A percentile compares a stretch with the other conserved stretches of the same genome.
Conservation (phyloP, 2,329 filamentous ascomycete species). For the Chaetomiaceae sp. region DNA sequence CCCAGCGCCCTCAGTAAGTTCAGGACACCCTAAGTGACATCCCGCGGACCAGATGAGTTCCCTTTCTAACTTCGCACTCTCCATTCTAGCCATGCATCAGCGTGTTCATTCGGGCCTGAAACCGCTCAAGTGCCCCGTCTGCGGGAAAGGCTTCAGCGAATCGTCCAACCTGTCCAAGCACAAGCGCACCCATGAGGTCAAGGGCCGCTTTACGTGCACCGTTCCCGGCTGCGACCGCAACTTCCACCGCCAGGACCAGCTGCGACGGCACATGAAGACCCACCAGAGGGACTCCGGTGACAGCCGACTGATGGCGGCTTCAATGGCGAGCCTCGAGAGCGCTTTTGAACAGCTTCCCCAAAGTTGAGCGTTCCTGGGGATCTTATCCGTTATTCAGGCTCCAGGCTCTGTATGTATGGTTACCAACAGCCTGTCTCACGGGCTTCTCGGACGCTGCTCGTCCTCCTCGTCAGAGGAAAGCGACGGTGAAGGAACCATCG, state of each 20-base stretch:
- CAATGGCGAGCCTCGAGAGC: constrained; percentile 4
- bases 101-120: constrained; percentile 61
- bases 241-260: constrained; percentile 55
- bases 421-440: too few relatives aligned
- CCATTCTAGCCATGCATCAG: constrained; percentile 55
- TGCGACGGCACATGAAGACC: constrained; percentile 48
- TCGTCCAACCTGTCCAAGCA: constrained; percentile 63
- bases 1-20: constrained; percentile 59
- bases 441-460: too few relatives aligned
- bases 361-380: too few relatives aligned
- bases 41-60: not conserved
- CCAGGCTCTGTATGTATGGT: too few relatives aligned
- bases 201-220: constrained; percentile 44
- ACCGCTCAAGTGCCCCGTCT: constrained; percentile 52
- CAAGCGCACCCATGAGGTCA: constrained; percentile 52
- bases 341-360: constrained; percentile 3
- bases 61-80: constrained; percentile 4
- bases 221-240: constrained; percentile 46
- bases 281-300: constrained; percentile 19
- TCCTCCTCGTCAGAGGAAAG: too few relatives aligned
- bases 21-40: not conserved
- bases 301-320: not conserved
- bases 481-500: too few relatives aligned
- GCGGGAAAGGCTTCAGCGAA: constrained; percentile 55
- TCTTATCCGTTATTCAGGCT: too few relatives aligned